Conservation (phyloP, 2,329 filamentous ascomycete species). For the Aspergillus persii region DNA sequence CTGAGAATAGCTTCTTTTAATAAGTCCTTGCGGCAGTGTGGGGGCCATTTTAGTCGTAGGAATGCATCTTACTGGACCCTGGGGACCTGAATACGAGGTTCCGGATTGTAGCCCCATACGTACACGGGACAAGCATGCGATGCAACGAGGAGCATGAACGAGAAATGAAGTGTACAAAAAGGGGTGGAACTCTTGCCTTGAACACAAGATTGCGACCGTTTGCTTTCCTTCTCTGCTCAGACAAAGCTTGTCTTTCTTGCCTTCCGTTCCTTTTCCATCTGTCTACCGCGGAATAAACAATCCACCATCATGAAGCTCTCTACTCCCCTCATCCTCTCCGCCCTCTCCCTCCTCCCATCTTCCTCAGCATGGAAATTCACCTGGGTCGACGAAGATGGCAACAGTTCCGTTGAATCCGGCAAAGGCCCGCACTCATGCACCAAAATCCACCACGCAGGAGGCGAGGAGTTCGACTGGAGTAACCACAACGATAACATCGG, state of each 20-base stretch:
- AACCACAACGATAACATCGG: conserved; percentile 42
- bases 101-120: background rate
- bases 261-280: background rate
- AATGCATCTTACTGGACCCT: background rate
- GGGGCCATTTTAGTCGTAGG: background rate
- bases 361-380: conserved; percentile 14
- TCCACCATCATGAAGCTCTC: conserved; percentile 6
- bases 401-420: conserved; percentile 2
- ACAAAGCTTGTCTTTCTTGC: background rate
- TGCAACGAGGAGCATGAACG: background rate
- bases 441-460: conserved; percentile 8
- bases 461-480: conserved; percentile 32
- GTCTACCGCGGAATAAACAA: background rate
- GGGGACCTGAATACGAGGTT: background rate
- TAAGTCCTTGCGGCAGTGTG: background rate
- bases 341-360: conserved; percentile 5
- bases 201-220: background rate
- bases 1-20: background rate
- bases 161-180: background rate
- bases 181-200: background rate
- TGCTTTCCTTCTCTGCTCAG: background rate
- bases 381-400: conserved; percentile 6
- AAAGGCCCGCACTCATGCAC: conserved; percentile 11
- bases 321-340: background rate
- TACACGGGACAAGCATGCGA: too few relatives aligned